Conservation (phyloP, 257 asterid genomes). For the Marsdenia floribunda region DNA sequence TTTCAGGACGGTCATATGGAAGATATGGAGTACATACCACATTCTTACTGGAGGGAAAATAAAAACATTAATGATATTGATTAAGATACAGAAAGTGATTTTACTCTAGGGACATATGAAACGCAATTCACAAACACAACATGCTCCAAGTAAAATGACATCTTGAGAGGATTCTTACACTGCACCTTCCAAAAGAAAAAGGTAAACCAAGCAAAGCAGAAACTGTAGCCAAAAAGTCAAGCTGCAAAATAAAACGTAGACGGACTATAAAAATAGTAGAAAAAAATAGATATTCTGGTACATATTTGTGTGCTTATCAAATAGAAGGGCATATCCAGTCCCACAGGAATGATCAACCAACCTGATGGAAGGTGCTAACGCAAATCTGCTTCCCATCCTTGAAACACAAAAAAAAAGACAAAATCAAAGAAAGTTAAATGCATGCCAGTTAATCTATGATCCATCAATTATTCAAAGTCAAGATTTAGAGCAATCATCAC, state of each 20-base stretch:
- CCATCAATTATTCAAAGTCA: neutral
- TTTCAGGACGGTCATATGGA: neutral
- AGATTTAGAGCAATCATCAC: neutral
- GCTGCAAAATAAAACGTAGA: constrained; percentile 43
- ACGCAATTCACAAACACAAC: neutral
- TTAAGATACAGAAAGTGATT: neutral
- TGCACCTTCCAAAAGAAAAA: constrained; percentile 93
- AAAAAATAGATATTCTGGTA: neutral
- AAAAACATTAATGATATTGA: neutral
- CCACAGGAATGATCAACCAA: constrained; percentile 18
- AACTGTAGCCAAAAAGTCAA: constrained; percentile 83
- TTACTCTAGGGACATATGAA: neutral
- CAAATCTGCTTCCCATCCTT: constrained; percentile 67
- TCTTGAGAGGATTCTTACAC: constrained; percentile 20
- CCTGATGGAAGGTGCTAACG: constrained; percentile 73
- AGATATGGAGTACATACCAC: neutral
- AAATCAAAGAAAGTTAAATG: neutral
- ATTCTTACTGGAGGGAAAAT: neutral
- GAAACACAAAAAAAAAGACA: constrained; percentile 18
- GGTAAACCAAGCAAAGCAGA: constrained; percentile 89
- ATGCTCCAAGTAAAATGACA: neutral
- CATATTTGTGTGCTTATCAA: neutral
- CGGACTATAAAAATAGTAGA: neutral
- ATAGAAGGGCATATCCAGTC: neutral
- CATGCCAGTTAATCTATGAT: neutral